Evolutionary conservation across 768 basidiomycete species (phyloP), one percentile per base, ranked within the genome.

Genomic region (Mycena capillaripes): DNA sequence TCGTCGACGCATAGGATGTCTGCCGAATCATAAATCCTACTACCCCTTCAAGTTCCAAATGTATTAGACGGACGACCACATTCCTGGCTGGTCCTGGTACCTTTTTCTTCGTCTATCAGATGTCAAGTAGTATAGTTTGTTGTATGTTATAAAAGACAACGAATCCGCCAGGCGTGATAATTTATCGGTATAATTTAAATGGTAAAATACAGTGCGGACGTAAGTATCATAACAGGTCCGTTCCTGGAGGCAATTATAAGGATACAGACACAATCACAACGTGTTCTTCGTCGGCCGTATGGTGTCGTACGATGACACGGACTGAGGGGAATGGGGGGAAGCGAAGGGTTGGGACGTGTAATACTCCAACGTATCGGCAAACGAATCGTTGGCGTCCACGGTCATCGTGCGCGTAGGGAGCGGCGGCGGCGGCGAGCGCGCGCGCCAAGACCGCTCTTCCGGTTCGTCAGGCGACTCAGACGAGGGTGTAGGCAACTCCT

Each of bases 401-500:
- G 42, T 17, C 7, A 50, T 12, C 8, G 52, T 42, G 25, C 32
- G 36, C 40, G 12, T 21, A 21, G 69, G 67, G 0, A 60, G 34
- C 34, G 44, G 67, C 19, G 19, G 42, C 17, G 48, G 57, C 7
- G 32, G 56, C 9, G 7, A 10, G 3, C 57, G 50, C 7, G 38
- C 16, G 19, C n/a, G 25, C 40, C 42, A 25, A 34, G 10, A 25
- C 46, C 30, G 46, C 52, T 64, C 23, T 7, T 23, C 42, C 29
- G 3, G 14, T 53, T 56, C 52, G 1, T 19, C 50, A 34, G 29
- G 23, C 34, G 38, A 52, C 19, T 36, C 27, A 2, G 65, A 53
- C 25, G 65, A 63, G 4, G 62, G 66, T 30, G 50, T n/a, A n/a
- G n/a, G n/a, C n/a, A n/a, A 62, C 38, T 69, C 74, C n/a, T 7